phyloP scores from a whole-genome alignment of 352 stramenopile genomes.

The Globisporangium okanoganense region DNA sequence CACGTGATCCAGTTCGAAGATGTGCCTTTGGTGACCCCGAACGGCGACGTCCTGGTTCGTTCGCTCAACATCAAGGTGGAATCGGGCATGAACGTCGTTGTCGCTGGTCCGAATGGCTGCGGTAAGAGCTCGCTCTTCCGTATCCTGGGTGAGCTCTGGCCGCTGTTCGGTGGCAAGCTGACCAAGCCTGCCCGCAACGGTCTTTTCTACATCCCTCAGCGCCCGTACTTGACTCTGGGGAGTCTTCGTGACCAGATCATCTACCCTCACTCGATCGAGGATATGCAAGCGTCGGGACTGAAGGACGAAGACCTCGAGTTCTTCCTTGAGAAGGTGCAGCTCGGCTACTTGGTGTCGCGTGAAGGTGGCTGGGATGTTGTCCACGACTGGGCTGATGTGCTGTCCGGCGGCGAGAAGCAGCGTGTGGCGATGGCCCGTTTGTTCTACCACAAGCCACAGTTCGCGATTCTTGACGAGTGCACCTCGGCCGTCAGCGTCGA shows the following conservation, averaged over 20 bases:
- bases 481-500: conserved; percentile 84
- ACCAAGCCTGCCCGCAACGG: conserved; percentile 77
- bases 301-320: conserved; percentile 62
- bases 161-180: conserved; percentile 68
- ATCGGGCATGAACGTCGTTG: conserved; percentile 88
- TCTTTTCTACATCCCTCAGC: conserved; percentile 91
- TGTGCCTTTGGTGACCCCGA: conserved; percentile 86
- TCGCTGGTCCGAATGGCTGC: conserved; percentile 79
- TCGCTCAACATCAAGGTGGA: conserved; percentile 80
- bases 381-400: conserved; percentile 85
- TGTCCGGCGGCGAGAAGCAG: conserved; percentile 90
- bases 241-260: conserved; percentile 88
- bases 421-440: conserved; percentile 86
- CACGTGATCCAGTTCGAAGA: conserved; percentile 87
- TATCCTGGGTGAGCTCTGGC: conserved; percentile 86
- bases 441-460: conserved; percentile 90
- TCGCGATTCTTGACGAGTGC: conserved; percentile 89
- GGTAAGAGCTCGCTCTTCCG: conserved; percentile 89
- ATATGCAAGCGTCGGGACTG: conserved; percentile 50
- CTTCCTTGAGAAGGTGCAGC: conserved; percentile 79
- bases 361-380: conserved; percentile 78
- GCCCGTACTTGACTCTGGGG: conserved; percentile 84
- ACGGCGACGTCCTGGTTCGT: conserved; percentile 83
- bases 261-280: conserved; percentile 75
- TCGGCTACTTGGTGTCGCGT: conserved; percentile 70